Evolutionary conservation across 768 basidiomycete genomes (phyloP), one percentile per base, ranked within the genome.

Genomic region (Russula olivacea): DNA sequence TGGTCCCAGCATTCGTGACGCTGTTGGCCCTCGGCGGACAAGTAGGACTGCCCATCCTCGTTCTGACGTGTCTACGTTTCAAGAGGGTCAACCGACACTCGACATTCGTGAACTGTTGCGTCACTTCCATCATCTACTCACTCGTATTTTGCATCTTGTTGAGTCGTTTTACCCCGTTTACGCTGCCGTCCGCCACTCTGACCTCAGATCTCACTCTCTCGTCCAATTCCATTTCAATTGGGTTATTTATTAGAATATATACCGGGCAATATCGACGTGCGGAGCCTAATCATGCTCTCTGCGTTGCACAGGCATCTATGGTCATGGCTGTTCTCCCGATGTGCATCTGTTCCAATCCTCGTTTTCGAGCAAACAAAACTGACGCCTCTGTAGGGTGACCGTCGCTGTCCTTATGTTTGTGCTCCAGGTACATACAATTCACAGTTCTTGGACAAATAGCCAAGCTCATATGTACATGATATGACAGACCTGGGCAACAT

Each of bases 121-220:
- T 80, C n/a, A 76, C 79, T 51, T 82, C 82, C 82, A 76, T 80
- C 11, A 66, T 85, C 47, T 83, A 79, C 67, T 84, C 84, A 6
- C 69, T 84, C 61, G 73, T 77, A 36, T 81, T 79, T 68, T 79
- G 76, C 67, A 63, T 86, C 21, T 69, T 78, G 85, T 84, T 47
- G 64, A 72, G 84, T 73, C 12, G 36, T 48, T 14, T 38, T 11
- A 2, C 43, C 32, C n/a, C 21, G 19, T 0, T 21, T 41, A 36
- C 5, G 28, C n/a, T 17, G 6, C 23, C 21, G n/a, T 36, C 41
- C 58, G 51, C 34, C 50, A 63, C 38, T 36, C 11, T 36, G 36
- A 36, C 36, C 14, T 12, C 11, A 12, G 10, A 36, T 36, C 34
- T 36, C 34, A 10, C 32, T 34, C 30, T 30, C 30, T 30, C 30